Evolutionary conservation across 148 eudicot genomes (phyloP).

Genomic region (Chenopodium album): DNA sequence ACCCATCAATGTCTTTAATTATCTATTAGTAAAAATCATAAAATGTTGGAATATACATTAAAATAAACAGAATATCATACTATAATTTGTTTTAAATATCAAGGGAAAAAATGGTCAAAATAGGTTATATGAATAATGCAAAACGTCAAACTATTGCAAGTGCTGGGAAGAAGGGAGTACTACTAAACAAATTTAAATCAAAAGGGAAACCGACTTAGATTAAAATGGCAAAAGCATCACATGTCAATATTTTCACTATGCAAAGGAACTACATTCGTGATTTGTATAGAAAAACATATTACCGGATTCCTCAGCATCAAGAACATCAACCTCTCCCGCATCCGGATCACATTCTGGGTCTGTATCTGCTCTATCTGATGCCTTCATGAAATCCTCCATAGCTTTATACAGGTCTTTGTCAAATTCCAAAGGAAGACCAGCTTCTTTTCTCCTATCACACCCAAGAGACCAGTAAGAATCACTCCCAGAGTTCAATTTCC

Average conservation of each 20-base stretch:
- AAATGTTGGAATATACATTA: no score
- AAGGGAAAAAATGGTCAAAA: no score
- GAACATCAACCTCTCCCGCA: constrained; percentile 30
- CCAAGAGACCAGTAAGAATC: constrained; percentile 43
- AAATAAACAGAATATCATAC: no score
- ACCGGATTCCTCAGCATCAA: constrained; percentile 34
- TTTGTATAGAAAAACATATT: constrained; percentile 9
- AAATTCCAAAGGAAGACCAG: constrained; percentile 44
- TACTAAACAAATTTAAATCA: not conserved
- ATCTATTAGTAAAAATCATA: no score
- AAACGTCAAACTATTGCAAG: no score
- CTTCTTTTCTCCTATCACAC: constrained; percentile 27
- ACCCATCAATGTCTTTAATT: no score
- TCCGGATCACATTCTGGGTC: constrained; percentile 50
- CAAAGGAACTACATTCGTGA: not conserved
- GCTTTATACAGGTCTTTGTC: constrained; percentile 47
- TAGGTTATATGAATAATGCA: no score
- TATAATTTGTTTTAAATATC: no score
- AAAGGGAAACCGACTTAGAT: not conserved
- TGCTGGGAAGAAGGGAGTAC: no score
- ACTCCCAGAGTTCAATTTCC: constrained; percentile 24
- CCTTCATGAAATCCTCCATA: constrained; percentile 40
- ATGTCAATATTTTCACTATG: not conserved
- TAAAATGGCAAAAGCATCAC: not conserved
- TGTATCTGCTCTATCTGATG: constrained; percentile 33